Conservation (phyloP, 371 early-diverging fungal genomes). For the Saksenaea vasiformis region DNA sequence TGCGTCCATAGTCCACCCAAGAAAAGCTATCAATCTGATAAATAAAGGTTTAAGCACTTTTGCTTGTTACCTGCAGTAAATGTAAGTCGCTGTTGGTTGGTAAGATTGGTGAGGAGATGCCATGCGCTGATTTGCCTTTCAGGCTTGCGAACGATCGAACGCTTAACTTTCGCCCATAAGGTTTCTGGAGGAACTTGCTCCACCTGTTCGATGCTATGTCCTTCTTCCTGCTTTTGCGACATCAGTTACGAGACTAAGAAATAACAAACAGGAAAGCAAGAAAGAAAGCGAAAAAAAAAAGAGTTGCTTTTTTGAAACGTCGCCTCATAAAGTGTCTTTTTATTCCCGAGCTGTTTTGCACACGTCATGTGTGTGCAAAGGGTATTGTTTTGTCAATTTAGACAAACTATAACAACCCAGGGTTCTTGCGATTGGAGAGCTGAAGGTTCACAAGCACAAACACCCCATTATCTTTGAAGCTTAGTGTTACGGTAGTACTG, state of each 20-base stretch:
- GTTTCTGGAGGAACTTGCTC: conserved; percentile 29
- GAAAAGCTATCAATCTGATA: conserved; percentile 37
- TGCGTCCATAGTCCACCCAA: conserved; percentile 72
- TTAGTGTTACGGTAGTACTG: neutral
- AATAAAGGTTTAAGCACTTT: neutral
- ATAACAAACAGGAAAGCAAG: neutral
- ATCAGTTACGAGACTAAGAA: neutral
- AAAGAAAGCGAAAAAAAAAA: conserved; percentile 5
- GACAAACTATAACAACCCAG: neutral
- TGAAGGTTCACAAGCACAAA: conserved; percentile 15
- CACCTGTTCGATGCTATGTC: conserved; percentile 11
- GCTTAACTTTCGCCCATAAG: conserved; percentile 47
- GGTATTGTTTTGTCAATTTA: neutral
- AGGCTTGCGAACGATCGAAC: conserved; percentile 35
- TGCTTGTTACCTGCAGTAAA: conserved; percentile 31
- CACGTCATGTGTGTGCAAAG: neutral
- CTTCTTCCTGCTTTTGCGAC: neutral
- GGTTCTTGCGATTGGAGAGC: conserved; percentile 29
- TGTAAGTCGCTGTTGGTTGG: conserved; percentile 28
- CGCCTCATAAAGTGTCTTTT: neutral
- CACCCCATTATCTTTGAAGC: neutral
- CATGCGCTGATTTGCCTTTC: conserved; percentile 26
- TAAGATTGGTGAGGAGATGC: conserved; percentile 32
- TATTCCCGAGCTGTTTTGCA: neutral
- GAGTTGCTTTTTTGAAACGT: neutral